Base-by-base conservation (phyloP, 148 eudicot genomes). In the Vaccinium darrowii region DNA sequence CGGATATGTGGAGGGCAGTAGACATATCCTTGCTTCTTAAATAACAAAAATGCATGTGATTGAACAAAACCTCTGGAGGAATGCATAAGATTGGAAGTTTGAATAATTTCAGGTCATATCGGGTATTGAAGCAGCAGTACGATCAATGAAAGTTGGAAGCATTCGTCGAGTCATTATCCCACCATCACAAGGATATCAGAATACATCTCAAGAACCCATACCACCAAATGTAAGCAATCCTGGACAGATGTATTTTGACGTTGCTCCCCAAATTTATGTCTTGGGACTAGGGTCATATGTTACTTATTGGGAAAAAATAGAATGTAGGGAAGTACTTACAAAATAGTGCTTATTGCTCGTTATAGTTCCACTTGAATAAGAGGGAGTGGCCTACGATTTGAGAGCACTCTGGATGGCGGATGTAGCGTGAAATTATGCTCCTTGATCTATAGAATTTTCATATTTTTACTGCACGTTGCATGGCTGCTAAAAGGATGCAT, bases 181-280 rank as follows among this genome's bases (percentile, higher is more conserved):
- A 52, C 97, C 98, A 79, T 94, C 98, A 47, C 93, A 95, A 90
- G 98, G 98, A 85, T 95, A 95, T 88, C 96, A 93, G 78, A 91
- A 87, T 87, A 93, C 93, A 27, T 87, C 90, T 53, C 99, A 96
- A 87, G 93, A 96, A 80, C 99, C 99, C 15, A 50, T 93, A 73
- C 98, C 98, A 30, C 98, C 98, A 60, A 89, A 95, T 90, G 98
- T 94, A 90, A 43, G 91, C 63, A 62, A 50, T 43, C 74, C 36
- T 63, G 9, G 39, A 21, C 36, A 79, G 3, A 0, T 27, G 21
- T 50, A n/a, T 11, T 27, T 54, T 53, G 8, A 23, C 39, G 2
- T 43, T 47, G 8, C 12, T 14, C n/a, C 19, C 27, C 33, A 6
- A 7, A 50, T 47, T 81, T 65, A 4, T 5, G 63, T 79, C 16